Conservation (phyloP, 768 basidiomycete species). For the Plicaturopsis crispa region DNA sequence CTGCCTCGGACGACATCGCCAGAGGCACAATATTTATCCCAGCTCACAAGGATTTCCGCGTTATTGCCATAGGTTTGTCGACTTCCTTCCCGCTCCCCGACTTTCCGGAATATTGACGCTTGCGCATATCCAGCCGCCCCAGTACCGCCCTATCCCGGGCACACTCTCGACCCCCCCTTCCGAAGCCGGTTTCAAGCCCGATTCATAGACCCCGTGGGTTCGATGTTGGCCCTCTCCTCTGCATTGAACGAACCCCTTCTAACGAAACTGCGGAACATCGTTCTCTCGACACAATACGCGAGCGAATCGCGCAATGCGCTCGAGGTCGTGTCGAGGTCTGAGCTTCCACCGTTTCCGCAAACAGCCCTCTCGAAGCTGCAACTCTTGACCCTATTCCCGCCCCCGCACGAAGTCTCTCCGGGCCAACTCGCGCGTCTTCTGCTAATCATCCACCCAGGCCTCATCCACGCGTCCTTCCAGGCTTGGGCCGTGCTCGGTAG, state of each 20-base stretch:
- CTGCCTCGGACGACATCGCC: constrained; percentile 9
- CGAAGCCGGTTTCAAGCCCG: constrained; percentile 64
- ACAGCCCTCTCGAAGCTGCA: constrained; percentile 48
- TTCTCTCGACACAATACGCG: constrained; percentile 56
- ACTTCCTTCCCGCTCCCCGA: no score
- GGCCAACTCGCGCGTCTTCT: constrained; percentile 46
- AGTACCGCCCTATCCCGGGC: constrained; percentile 27
- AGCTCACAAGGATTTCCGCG: constrained; percentile 60
- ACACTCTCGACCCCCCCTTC: constrained; percentile 54
- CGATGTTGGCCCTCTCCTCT: constrained; percentile 35
- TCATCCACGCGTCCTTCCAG: constrained; percentile 48
- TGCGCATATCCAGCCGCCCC: constrained; percentile 17
- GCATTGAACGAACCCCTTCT: constrained; percentile 17
- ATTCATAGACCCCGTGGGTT: constrained; percentile 53
- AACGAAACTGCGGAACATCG: constrained; percentile 43
- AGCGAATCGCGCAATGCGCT: constrained; percentile 50
- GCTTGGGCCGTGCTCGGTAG: constrained; percentile 56
- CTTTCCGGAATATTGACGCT: constrained; percentile 46
- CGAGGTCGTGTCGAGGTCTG: constrained; percentile 43
- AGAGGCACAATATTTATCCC: constrained; percentile 46
- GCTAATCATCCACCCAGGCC: constrained; percentile 49
- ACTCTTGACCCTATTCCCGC: constrained; percentile 42
- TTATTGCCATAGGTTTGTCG: constrained; percentile 66
- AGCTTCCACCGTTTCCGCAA: constrained; percentile 58
- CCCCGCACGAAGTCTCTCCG: constrained; percentile 31